phyloP scores from a whole-genome alignment of 352 stramenopile genomes.

The Phytophthora ohioensis region DNA sequence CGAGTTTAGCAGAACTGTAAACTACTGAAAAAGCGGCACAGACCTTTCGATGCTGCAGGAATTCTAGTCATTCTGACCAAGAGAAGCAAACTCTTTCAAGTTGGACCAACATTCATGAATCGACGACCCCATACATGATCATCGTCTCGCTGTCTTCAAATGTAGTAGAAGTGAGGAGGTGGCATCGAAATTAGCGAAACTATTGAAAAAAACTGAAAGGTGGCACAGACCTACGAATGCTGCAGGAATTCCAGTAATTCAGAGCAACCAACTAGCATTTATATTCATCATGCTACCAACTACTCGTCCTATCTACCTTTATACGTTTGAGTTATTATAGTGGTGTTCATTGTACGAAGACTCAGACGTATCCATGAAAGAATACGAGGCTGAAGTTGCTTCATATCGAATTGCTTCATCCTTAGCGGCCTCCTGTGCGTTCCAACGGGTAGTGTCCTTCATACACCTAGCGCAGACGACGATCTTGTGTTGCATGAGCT shows the following conservation, averaged over 20 bases:
- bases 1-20: no score
- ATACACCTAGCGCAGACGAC: conserved; percentile 51
- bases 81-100: no score
- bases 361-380: conserved; percentile 32
- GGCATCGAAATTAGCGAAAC: no score
- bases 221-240: not conserved
- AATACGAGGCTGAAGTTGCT: conserved; percentile 15
- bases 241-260: not conserved
- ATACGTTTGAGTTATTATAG: not conserved
- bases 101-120: no score
- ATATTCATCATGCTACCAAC: not conserved
- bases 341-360: conserved; percentile 19
- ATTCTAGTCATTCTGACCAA: no score
- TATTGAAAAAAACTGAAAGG: no score
- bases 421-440: conserved; percentile 33
- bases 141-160: no score
- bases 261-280: not conserved
- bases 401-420: conserved; percentile 33
- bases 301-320: not conserved
- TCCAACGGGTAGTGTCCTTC: conserved; percentile 41
- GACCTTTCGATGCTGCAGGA: no score
- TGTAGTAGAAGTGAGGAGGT: no score
- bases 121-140: no score
- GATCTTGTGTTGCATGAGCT: conserved; percentile 46
- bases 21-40: no score